These are phyloP conservation scores for Nicotiana knightiana DNA, from an alignment of 257 asterid genomes.

Conservation along the genomic window DNA sequence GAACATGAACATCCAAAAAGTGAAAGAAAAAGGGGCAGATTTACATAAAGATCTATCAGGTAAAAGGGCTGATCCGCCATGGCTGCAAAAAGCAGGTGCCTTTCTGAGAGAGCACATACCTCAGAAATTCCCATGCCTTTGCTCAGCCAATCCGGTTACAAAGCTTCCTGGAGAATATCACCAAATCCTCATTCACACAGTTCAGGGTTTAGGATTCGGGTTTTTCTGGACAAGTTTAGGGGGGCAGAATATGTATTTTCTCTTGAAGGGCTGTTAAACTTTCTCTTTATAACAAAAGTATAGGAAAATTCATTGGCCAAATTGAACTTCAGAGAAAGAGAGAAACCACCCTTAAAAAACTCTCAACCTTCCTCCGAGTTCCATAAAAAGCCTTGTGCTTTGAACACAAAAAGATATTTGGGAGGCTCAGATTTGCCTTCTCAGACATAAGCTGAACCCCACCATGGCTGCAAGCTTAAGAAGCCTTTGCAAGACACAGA, in stretches of 20 bases:
- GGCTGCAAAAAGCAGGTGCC: background rate
- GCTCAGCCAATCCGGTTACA: constrained; percentile 15
- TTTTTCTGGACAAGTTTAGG: background rate
- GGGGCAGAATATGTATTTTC: background rate
- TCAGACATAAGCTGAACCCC: background rate
- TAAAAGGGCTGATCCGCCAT: background rate
- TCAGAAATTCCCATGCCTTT: background rate
- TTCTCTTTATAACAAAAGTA: background rate
- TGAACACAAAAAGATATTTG: background rate
- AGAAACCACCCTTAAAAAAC: background rate
- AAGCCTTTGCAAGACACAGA: background rate
- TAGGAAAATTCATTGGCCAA: background rate
- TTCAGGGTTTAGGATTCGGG: background rate
- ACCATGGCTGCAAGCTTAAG: background rate
- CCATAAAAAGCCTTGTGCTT: background rate
- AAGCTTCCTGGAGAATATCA: background rate
- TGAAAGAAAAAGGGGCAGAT: background rate
- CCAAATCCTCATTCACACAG: background rate
- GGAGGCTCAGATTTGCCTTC: background rate
- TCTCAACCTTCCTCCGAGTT: background rate
- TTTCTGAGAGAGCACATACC: background rate
- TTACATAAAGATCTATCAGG: background rate
- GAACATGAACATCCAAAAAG: background rate
- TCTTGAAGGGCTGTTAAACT: background rate
- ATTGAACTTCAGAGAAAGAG: background rate